Evolutionary conservation across 2,329 filamentous ascomycete genomes (phyloP).

Genomic region (Didymella lethalis): DNA sequence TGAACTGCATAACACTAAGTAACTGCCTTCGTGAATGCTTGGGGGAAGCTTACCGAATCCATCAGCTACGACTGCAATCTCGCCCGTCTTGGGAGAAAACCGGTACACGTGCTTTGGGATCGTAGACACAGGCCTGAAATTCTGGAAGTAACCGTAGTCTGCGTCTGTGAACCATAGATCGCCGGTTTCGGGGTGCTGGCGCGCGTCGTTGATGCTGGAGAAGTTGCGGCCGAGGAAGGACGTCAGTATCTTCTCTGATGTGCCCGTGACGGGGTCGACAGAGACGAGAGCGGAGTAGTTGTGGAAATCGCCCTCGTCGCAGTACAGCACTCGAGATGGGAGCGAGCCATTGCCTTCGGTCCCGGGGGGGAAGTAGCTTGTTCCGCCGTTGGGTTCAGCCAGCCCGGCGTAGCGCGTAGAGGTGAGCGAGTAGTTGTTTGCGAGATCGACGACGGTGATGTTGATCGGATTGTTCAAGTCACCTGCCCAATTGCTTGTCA

Average conservation of each 20-base stretch:
- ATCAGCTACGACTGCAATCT: conserved; percentile 53
- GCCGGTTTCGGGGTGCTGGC: conserved; percentile 53
- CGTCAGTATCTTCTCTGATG: conserved; percentile 53
- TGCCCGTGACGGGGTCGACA: conserved; percentile 56
- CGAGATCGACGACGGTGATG: conserved; percentile 49
- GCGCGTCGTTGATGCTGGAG: conserved; percentile 54
- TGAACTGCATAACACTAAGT: too few species aligned
- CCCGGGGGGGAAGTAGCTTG: conserved; percentile 46
- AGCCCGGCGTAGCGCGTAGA: conserved; percentile 52
- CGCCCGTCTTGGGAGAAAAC: conserved; percentile 53
- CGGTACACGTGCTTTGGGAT: conserved; percentile 53
- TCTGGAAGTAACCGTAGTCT: conserved; percentile 43
- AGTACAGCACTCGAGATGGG: conserved; percentile 42
- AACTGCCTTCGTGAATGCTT: too few species aligned
- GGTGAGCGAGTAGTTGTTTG: conserved; percentile 49
- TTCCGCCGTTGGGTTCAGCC: conserved; percentile 49
- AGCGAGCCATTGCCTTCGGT: conserved; percentile 32
- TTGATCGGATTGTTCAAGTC: conserved; percentile 45
- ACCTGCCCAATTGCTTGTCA: conserved; percentile 52
- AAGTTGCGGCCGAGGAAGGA: conserved; percentile 59
- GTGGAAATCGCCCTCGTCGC: conserved; percentile 50
- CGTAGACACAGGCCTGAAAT: conserved; percentile 41
- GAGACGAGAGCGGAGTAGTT: conserved; percentile 54
- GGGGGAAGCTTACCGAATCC: conserved; percentile 34
- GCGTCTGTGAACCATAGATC: conserved; percentile 62